These are phyloP conservation scores for Trichoderma atrobrunneum DNA, from an alignment of 2,329 filamentous ascomycete species.

Conservation along the genomic window DNA sequence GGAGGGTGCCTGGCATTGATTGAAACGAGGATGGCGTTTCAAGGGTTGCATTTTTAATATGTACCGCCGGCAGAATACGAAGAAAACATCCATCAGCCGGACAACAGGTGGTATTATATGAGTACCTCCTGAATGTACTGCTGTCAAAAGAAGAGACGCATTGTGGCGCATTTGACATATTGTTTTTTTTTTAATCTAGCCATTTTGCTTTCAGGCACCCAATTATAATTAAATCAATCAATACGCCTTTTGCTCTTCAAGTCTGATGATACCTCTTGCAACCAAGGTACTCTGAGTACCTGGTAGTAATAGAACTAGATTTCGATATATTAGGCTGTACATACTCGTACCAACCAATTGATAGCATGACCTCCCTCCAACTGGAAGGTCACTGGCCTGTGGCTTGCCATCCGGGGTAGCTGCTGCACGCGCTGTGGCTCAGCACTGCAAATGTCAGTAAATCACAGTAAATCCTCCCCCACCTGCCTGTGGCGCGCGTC, in stretches of 20 bases:
- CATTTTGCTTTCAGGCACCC: neutral
- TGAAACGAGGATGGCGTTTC: slow-evolving; percentile 9
- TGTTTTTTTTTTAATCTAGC: neutral
- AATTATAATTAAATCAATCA: neutral
- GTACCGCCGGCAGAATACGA: neutral
- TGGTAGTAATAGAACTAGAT: neutral
- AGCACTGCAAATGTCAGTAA: neutral
- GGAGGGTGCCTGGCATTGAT: slow-evolving; percentile 3
- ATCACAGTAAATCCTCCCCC: neutral
- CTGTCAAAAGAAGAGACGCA: neutral
- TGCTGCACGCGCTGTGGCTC: neutral
- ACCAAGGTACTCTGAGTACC: no score
- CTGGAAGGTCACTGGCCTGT: neutral
- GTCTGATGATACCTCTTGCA: neutral
- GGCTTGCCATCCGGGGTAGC: neutral
- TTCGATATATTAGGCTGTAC: neutral
- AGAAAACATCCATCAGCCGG: neutral
- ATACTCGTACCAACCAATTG: neutral
- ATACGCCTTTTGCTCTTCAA: neutral
- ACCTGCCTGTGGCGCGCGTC: neutral
- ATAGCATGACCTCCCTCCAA: neutral
- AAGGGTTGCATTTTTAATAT: slow-evolving; percentile 1
- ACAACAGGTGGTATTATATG: neutral
- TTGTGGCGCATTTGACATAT: neutral
- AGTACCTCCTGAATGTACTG: neutral